Conservation (phyloP, 169 alveolate species). For the Cryptosporidium tyzzeri region DNA sequence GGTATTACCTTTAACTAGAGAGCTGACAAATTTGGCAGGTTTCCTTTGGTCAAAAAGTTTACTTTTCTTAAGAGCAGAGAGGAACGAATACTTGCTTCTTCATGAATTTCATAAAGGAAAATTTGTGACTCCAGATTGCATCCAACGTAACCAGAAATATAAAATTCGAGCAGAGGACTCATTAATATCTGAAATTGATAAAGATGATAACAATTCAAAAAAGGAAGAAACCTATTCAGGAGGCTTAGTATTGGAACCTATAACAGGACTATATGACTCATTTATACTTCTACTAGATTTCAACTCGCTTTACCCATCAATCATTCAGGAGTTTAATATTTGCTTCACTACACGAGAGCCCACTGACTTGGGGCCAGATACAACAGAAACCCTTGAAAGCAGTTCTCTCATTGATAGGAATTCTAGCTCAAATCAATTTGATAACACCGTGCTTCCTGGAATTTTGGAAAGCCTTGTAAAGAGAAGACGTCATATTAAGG, state of each 20-base stretch:
- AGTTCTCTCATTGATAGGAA: not conserved
- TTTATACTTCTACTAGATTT: conserved; percentile 96
- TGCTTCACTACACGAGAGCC: conserved; percentile 97
- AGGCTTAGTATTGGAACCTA: conserved; percentile 98
- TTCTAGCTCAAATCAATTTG: conserved; percentile 18
- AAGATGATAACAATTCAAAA: conserved; percentile 78
- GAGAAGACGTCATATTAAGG: conserved; percentile 75
- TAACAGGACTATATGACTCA: conserved; percentile 96
- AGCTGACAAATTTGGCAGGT: conserved; percentile 96
- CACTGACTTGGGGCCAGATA: conserved; percentile 79
- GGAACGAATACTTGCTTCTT: conserved; percentile 94
- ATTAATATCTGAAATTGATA: conserved; percentile 77
- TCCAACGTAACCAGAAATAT: conserved; percentile 76
- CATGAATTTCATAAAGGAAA: conserved; percentile 93
- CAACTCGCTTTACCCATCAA: conserved; percentile 98
- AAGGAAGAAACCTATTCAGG: conserved; percentile 92
- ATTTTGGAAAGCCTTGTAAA: conserved; percentile 79
- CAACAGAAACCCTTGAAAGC: not conserved
- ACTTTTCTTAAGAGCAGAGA: conserved; percentile 92
- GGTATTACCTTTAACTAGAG: conserved; percentile 94
- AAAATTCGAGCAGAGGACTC: conserved; percentile 74
- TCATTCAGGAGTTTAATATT: conserved; percentile 97
- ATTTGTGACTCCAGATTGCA: conserved; percentile 87
- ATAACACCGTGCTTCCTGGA: conserved; percentile 79
- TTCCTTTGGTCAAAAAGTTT: conserved; percentile 93